Percentiles rank a stretch among this genome's conserved stretches.
phyloP scores from a whole-genome alignment of 176 grass and related monocot genomes.

The Urochloa ruziziensis region DNA sequence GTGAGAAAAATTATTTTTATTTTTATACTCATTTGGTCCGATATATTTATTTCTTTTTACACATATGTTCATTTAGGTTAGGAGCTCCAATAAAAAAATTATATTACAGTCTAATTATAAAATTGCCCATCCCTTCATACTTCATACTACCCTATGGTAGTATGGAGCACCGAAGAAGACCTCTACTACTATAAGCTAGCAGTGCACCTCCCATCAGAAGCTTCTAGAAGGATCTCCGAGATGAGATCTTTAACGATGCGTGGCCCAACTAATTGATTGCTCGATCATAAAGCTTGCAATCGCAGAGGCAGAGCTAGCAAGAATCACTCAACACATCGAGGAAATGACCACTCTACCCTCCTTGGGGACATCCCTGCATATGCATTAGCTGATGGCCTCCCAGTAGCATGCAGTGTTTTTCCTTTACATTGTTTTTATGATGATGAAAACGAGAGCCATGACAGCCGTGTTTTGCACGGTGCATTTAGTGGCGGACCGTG shows the following conservation, averaged over 20 bases:
- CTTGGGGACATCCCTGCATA: not conserved
- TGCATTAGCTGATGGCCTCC: too few relatives aligned
- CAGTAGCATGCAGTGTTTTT: not conserved
- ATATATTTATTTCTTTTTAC: too few relatives aligned
- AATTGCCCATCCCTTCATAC: too few relatives aligned
- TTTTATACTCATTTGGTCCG: too few relatives aligned
- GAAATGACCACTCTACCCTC: not conserved
- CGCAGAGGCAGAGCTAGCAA: too few relatives aligned
- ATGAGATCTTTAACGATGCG: not conserved
- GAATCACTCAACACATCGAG: not conserved
- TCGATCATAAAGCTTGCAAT: not conserved
- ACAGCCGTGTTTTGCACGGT: conserved; percentile 39
- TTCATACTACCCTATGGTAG: too few relatives aligned
- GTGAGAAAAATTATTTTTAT: too few relatives aligned
- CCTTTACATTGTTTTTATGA: not conserved
- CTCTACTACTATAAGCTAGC: too few relatives aligned
- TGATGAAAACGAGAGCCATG: not conserved
- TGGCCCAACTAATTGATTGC: not conserved
- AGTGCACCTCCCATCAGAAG: not conserved
- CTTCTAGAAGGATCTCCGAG: not conserved
- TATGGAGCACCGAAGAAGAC: too few relatives aligned
- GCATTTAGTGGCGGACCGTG: not conserved
- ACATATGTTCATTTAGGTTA: too few relatives aligned
- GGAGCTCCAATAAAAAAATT: too few relatives aligned
- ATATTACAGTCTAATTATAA: too few relatives aligned